Base-by-base conservation (phyloP, 352 stramenopile genomes). In the Globisporangium spiculum region DNA sequence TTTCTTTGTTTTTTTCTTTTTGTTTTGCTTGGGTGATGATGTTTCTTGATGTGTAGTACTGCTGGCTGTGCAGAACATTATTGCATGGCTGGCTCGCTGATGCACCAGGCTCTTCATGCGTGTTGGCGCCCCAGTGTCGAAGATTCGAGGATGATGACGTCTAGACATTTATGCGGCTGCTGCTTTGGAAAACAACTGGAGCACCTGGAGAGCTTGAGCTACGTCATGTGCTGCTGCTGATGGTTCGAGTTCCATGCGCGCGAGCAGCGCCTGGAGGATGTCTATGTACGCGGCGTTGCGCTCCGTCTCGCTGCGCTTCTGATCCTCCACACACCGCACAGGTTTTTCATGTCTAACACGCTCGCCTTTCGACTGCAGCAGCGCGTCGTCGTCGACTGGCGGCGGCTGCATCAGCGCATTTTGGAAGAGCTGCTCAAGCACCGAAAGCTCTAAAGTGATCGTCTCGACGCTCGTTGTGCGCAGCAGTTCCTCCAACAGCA, bases 401-500 rank as follows among this genome's bases (percentile, higher is more conserved):
- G 18, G 44, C 48, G 20, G n/a, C 26, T 18, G 14, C 27, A 27
- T 20, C 8, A 68, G n/a, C 22, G 27, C 36, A 9, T 59, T 46
- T 1, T 30, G 22, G 8, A 65, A 55, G 53, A 72, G 52, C 30
- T 60, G 26, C 26, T 64, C 48, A 18, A 72, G 48, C 20, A 14
- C 12, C 0, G 55, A 3, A 0, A 24, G 10, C 9, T 54, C 30
- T 4, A 48, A 16, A 18, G 56, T 27, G 14, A 68, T 41, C n/a
- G 55, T 46, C 38, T 66, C 53, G 20, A 69, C 46, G 9, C 70
- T 38, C 12, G 78, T 68, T 50, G 60, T 44, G 10, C 32, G 44
- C 55, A 79, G 58, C 38, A 80, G 36, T 20, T 46, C 61, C 27
- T 74, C 71, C 22, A 78, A 55, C n/a, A 75, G 4, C 20, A 81